These are phyloP conservation scores for Pachyrhizus erosus DNA, from an alignment of 306 rosid genomes.

Conservation along the genomic window DNA sequence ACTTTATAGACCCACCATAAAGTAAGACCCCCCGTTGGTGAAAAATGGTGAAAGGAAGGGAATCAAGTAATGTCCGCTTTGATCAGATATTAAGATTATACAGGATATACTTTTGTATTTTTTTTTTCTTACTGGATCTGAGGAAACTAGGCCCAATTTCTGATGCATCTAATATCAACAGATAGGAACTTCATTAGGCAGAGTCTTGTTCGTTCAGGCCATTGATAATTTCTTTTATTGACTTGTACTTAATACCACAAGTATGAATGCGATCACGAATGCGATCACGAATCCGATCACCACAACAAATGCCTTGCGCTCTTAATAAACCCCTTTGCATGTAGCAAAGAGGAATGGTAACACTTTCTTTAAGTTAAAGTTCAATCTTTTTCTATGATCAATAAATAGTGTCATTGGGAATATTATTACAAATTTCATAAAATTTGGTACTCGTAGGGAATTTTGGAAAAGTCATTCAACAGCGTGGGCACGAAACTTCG, in stretches of 20 bases:
- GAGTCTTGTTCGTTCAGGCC: not conserved
- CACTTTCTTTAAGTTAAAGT: not conserved
- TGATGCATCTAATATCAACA: not conserved
- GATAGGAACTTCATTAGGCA: not conserved
- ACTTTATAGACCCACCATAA: conserved; percentile 48
- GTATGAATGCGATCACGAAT: not conserved
- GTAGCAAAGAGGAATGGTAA: not conserved
- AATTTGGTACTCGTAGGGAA: not conserved
- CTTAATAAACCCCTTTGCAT: not conserved
- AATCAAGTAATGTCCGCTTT: conserved; percentile 37
- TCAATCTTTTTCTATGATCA: not conserved
- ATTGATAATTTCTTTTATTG: not conserved
- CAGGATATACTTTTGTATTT: conserved; percentile 34
- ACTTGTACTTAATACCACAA: not conserved
- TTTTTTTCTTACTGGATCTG: not conserved
- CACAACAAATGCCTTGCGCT: not conserved
- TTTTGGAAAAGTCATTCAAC: not conserved
- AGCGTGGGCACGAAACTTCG: not conserved
- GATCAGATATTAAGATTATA: conserved; percentile 31
- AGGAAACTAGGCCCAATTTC: no score
- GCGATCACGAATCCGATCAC: not conserved
- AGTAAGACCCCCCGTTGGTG: conserved; percentile 23
- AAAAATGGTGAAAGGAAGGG: conserved; percentile 35
- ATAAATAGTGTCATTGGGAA: no score
- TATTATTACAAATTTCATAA: not conserved